These are phyloP conservation scores for Crithidia mellificae DNA, from an alignment of 208 protist genomes.

Conservation along the genomic window DNA sequence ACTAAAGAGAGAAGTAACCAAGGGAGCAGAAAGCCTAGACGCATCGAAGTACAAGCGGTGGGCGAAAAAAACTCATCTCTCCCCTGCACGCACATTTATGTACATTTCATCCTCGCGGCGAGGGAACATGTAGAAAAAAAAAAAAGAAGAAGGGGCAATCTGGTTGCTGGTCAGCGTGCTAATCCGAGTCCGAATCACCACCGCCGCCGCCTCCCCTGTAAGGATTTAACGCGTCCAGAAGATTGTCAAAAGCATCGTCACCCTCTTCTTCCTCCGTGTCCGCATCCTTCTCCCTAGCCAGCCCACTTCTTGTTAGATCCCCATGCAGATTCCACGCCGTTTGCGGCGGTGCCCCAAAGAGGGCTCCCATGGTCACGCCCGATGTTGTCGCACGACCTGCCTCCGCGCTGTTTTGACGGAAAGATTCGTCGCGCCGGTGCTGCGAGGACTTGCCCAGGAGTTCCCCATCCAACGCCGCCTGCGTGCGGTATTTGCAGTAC, in stretches of 20 bases:
- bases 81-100: too few relatives aligned
- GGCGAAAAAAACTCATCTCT: too few relatives aligned
- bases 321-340: slow-evolving; percentile 9
- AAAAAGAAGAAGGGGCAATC: too few relatives aligned
- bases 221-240: slow-evolving; percentile 17
- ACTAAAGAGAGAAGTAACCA: too few relatives aligned
- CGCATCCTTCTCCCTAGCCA: neutral
- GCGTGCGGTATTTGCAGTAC: slow-evolving; percentile 41
- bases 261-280: slow-evolving; percentile 9
- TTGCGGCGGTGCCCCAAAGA: neutral
- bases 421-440: neutral
- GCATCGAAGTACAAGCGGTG: too few relatives aligned
- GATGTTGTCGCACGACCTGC: neutral
- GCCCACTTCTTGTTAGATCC: neutral
- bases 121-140: too few relatives aligned
- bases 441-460: slow-evolving; percentile 17
- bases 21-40: too few relatives aligned
- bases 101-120: too few relatives aligned
- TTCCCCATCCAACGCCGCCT: slow-evolving; percentile 20
- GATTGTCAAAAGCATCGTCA: slow-evolving; percentile 6
- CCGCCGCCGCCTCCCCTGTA: neutral
- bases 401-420: neutral
- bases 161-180: too few relatives aligned
- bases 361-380: slow-evolving; percentile 9
- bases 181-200: slow-evolving; percentile 12